Base-by-base conservation (phyloP, 78 protist genomes). In the Polysphondylium violaceum region DNA sequence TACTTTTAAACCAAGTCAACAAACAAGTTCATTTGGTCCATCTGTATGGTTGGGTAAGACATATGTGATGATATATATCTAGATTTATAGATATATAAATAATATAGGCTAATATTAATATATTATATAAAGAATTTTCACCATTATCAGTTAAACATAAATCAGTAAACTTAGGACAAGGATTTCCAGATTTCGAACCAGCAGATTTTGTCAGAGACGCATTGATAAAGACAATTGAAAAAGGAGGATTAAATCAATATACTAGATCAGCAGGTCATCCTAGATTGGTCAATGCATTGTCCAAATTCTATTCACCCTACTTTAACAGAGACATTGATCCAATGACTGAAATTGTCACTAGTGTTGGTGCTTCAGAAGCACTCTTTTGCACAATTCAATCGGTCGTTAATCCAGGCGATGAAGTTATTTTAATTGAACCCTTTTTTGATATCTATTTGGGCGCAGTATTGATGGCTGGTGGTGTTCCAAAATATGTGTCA, bases 351-450 rank as follows among this genome's bases (percentile, higher is more conserved):
- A 41, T 95, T n/a, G 35, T 78, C 38, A 69, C 64, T 16, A 59
- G 69, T 5, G 77, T 83, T 2, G 96, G 96, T 44, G 96, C 96
- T 14, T 75, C 96, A 6, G 95, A 85, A 56, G 94, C 67, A 17
- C 14, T 88, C 29, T 88, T 65, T 41, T 76, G 74, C 6, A 29
- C 96, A 9, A 64, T 94, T 4, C 79, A 79, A 56, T 67, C 98
- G 0, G 43, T 92, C 9, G 75, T 97, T 6, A 29, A 60, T 2
- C 86, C 83, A 14, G 98, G 97, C 9, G 98, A 97, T 16, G 98
- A 97, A 56, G 97, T 96, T 53, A 50, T 97, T 12, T 14, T 88
- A n/a, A 78, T 97, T 17, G 97, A 97, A 64, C 98, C 98, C 16
- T 96, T 74, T 58, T 97, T 85, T 78, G 97, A 96, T 38, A 78